These are phyloP conservation scores for Fusarium goolgardi DNA, from an alignment of 2,329 filamentous ascomycete genomes.

Conservation along the genomic window DNA sequence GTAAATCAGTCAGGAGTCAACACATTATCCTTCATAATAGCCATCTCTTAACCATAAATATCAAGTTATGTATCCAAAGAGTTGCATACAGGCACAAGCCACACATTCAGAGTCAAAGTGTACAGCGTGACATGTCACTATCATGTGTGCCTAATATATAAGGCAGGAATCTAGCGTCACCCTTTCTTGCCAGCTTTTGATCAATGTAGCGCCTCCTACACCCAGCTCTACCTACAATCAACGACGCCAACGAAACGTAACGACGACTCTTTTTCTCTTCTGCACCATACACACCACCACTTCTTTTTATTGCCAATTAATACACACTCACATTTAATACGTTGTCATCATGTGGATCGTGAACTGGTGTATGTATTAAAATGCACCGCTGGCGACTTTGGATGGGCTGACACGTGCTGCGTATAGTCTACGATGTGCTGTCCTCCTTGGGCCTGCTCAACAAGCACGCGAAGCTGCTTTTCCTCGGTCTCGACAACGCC, in stretches of 20 bases:
- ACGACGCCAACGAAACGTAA: constrained; percentile 44
- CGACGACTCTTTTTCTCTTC: constrained; percentile 32
- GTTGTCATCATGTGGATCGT: constrained; percentile 83
- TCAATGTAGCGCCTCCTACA: constrained; percentile 39
- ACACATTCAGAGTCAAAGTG: constrained; percentile 21
- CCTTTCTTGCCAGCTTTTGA: constrained; percentile 50
- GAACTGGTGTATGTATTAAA: constrained; percentile 83
- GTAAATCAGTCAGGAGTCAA: not conserved
- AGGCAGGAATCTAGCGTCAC: constrained; percentile 43
- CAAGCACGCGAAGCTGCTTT: constrained; percentile 95
- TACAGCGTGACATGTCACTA: constrained; percentile 40
- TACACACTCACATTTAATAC: constrained; percentile 38
- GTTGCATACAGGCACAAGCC: not conserved
- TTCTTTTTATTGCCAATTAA: constrained; percentile 38
- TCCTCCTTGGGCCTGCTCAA: constrained; percentile 89
- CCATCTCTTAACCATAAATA: not conserved
- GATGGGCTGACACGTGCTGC: constrained; percentile 51
- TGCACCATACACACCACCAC: constrained; percentile 28
- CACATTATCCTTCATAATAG: not conserved
- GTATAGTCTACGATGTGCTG: constrained; percentile 84
- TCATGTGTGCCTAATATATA: constrained; percentile 39
- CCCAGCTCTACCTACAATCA: constrained; percentile 28
- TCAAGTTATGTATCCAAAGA: not conserved
- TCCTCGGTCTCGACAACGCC: constrained; percentile 93
- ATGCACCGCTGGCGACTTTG: constrained; percentile 17